Evolutionary conservation across 2,329 filamentous ascomycete genomes (phyloP).

Genomic region (Sporothrix pseudoabietina): DNA sequence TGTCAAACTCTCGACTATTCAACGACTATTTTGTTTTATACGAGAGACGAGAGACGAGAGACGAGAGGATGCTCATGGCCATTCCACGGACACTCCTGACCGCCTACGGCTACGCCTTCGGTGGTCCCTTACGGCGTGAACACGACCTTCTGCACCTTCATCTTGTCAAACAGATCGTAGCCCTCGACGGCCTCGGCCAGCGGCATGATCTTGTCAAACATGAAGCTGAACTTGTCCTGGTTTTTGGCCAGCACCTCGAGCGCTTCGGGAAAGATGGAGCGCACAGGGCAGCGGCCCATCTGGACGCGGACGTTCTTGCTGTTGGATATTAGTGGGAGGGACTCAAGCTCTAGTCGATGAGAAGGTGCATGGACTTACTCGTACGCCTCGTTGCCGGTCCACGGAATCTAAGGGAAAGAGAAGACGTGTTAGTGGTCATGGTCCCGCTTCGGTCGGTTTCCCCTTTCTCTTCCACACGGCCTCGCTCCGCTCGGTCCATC

Average conservation of each 20-base stretch:
- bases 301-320: conserved; percentile 72
- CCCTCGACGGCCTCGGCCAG: conserved; percentile 66
- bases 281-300: conserved; percentile 76
- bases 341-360: neutral
- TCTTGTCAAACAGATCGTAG: conserved; percentile 71
- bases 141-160: conserved; percentile 73
- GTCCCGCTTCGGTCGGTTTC: neutral
- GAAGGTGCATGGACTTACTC: conserved; percentile 43
- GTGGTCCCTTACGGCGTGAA: conserved; percentile 54
- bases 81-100: neutral
- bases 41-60: neutral
- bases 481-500: neutral
- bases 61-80: too few relatives aligned
- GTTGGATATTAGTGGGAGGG: neutral
- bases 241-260: conserved; percentile 66
- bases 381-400: conserved; percentile 65
- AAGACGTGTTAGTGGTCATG: neutral
- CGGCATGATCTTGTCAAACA: conserved; percentile 76
- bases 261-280: conserved; percentile 68
- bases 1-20: neutral
- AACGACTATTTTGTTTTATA: neutral
- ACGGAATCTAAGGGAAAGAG: conserved; percentile 58
- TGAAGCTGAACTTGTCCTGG: conserved; percentile 69
- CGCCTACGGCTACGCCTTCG: neutral
- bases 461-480: neutral